phyloP scores from a whole-genome alignment of 768 basidiomycete genomes.

The Tubosaeta brunneosetosa region DNA sequence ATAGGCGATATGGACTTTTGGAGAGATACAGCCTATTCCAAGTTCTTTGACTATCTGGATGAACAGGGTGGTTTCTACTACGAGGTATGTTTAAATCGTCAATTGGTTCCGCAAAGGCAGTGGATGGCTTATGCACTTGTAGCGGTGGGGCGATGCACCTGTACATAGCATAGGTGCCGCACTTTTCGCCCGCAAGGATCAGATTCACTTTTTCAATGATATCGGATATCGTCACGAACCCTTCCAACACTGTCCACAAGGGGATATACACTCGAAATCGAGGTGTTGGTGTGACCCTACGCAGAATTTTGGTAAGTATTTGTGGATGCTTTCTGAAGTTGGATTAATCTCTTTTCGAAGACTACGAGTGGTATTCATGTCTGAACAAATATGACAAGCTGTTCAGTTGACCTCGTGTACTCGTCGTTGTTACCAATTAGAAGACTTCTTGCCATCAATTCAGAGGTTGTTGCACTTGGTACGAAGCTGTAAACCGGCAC shows the following conservation, averaged over 20 bases:
- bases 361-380: constrained; percentile 88
- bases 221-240: constrained; percentile 82
- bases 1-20: constrained; percentile 90
- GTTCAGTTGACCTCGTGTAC: constrained; percentile 35
- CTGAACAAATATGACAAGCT: constrained; percentile 68
- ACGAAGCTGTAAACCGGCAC: constrained; percentile 1
- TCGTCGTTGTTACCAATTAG: background rate
- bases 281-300: constrained; percentile 70
- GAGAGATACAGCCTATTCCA: constrained; percentile 76
- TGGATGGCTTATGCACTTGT: background rate
- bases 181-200: constrained; percentile 66
- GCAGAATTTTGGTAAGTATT: constrained; percentile 59
- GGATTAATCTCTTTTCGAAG: constrained; percentile 33
- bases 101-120: background rate
- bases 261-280: constrained; percentile 50
- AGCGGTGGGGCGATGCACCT: constrained; percentile 86
- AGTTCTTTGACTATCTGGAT: constrained; percentile 82
- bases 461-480: background rate
- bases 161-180: constrained; percentile 83
- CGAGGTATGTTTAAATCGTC: constrained; percentile 47
- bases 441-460: background rate
- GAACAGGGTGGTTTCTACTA: constrained; percentile 87
- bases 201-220: constrained; percentile 79
- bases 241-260: constrained; percentile 72
- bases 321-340: background rate